Evolutionary conservation across 1,284 basidiomycete genomes (phyloP).

Genomic region (Xanthoconium separans): DNA sequence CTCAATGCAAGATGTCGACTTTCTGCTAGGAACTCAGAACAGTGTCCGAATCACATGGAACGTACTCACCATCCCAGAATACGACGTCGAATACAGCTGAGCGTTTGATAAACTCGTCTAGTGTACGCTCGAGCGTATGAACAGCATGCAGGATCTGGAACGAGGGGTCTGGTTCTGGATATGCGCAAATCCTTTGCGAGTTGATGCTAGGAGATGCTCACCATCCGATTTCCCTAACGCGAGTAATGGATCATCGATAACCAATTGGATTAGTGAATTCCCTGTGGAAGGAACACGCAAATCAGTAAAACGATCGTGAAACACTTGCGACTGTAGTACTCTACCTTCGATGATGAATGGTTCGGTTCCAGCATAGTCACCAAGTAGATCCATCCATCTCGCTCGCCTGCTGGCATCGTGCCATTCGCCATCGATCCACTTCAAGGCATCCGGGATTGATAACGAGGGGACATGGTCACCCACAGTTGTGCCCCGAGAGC

Average conservation of each 20-base stretch:
- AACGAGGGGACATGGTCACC: neutral
- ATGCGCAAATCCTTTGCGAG: neutral
- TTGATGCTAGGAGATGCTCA: constrained; percentile 20
- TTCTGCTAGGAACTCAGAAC: constrained; percentile 30
- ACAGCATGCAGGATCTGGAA: constrained; percentile 66
- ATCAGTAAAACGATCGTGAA: constrained; percentile 1
- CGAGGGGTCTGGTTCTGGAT: constrained; percentile 40
- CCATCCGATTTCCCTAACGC: constrained; percentile 48
- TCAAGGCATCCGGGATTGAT: constrained; percentile 25
- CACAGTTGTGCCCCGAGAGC: neutral
- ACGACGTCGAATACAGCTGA: constrained; percentile 61
- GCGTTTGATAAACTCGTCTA: constrained; percentile 50
- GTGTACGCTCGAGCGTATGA: constrained; percentile 48
- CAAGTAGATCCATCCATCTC: constrained; percentile 67
- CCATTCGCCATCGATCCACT: constrained; percentile 39
- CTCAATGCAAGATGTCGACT: constrained; percentile 41
- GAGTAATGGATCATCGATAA: constrained; percentile 58
- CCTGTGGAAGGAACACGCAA: constrained; percentile 36
- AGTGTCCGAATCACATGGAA: neutral
- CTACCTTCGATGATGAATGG: constrained; percentile 66
- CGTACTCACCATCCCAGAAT: constrained; percentile 55
- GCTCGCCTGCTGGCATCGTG: constrained; percentile 40
- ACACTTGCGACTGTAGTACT: constrained; percentile 3
- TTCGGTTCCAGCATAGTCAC: constrained; percentile 67
- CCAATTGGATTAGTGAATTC: constrained; percentile 58